Evolutionary conservation across 1,139 yeast genomes (phyloP).

Genomic region (Debaryomyces subglobosus): DNA sequence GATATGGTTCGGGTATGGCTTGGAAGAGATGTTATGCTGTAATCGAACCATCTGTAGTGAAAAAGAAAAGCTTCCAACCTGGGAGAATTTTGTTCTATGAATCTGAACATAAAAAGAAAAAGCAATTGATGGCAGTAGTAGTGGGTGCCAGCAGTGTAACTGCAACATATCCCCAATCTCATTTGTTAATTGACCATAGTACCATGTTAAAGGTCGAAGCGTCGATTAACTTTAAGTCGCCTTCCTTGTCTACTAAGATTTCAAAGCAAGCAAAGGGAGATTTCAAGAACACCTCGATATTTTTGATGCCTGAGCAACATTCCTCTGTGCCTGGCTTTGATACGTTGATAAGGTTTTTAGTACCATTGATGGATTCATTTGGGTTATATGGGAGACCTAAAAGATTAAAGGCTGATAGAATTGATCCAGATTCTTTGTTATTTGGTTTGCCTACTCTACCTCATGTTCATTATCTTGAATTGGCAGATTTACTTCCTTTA

Average conservation of each 20-base stretch:
- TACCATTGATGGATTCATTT: conserved; percentile 86
- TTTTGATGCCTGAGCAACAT: conserved; percentile 94
- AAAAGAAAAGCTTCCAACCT: conserved; percentile 47
- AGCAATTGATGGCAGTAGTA: conserved; percentile 79
- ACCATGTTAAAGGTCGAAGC: conserved; percentile 92
- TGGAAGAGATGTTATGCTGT: conserved; percentile 96
- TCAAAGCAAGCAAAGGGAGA: conserved; percentile 51
- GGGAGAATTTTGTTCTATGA: conserved; percentile 68
- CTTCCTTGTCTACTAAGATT: conserved; percentile 35
- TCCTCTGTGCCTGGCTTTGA: conserved; percentile 94
- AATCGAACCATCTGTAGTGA: conserved; percentile 66
- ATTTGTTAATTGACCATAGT: conserved; percentile 76
- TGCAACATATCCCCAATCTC: conserved; percentile 91
- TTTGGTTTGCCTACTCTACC: conserved; percentile 95
- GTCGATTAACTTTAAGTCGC: conserved; percentile 62
- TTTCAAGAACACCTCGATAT: conserved; percentile 77
- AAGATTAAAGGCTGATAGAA: conserved; percentile 83
- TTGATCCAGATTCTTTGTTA: conserved; percentile 74
- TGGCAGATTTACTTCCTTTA: conserved; percentile 32
- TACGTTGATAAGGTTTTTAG: conserved; percentile 82
- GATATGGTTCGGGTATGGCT: conserved; percentile 97
- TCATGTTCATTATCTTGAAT: conserved; percentile 72
- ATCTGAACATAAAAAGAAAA: conserved; percentile 70
- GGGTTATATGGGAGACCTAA: conserved; percentile 90
- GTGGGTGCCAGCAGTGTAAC: conserved; percentile 72